phyloP scores from a whole-genome alignment of 176 grass and related monocot genomes.

The Typha latifolia region DNA sequence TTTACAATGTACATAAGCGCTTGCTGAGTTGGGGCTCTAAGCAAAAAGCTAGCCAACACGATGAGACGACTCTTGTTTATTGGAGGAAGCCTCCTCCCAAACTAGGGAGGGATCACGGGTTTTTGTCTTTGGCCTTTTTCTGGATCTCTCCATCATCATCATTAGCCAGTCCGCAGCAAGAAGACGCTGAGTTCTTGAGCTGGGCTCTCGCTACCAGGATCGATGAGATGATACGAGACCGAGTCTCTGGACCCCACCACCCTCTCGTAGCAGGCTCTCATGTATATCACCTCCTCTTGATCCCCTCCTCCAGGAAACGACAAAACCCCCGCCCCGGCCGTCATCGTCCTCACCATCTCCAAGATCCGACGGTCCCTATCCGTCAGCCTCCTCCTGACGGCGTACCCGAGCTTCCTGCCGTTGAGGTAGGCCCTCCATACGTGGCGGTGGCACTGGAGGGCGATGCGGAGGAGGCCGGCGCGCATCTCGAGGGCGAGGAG shows the following conservation, averaged over 20 bases:
- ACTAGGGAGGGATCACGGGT: no score
- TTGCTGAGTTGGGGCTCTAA: no score
- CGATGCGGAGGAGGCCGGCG: slow-evolving; percentile 37
- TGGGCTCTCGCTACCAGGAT: slow-evolving; percentile 20
- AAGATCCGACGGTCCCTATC: slow-evolving; percentile 27
- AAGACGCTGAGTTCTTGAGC: slow-evolving; percentile 54
- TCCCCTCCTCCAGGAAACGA: background rate
- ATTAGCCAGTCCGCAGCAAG: slow-evolving; percentile 26
- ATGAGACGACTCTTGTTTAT: no score
- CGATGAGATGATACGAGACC: slow-evolving; percentile 51
- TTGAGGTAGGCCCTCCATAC: slow-evolving; percentile 45
- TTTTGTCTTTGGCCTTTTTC: no score
- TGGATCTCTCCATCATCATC: no score
- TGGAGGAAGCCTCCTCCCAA: no score
- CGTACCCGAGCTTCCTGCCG: slow-evolving; percentile 33
- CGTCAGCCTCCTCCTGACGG: slow-evolving; percentile 24
- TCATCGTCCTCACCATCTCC: slow-evolving; percentile 35
- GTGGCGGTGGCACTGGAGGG: slow-evolving; percentile 44
- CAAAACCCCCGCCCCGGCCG: slow-evolving; percentile 34
- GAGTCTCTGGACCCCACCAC: slow-evolving; percentile 40
- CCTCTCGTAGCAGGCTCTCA: slow-evolving; percentile 49
- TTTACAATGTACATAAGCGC: no score
- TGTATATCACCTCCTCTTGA: slow-evolving; percentile 17
- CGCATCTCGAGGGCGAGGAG: slow-evolving; percentile 38
- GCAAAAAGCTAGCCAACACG: no score